A percentile compares a stretch with the other conserved stretches of the same genome.
These are phyloP conservation scores for Erythrophleum ivorense DNA, from an alignment of 331 rosid species.

Conservation along the genomic window DNA sequence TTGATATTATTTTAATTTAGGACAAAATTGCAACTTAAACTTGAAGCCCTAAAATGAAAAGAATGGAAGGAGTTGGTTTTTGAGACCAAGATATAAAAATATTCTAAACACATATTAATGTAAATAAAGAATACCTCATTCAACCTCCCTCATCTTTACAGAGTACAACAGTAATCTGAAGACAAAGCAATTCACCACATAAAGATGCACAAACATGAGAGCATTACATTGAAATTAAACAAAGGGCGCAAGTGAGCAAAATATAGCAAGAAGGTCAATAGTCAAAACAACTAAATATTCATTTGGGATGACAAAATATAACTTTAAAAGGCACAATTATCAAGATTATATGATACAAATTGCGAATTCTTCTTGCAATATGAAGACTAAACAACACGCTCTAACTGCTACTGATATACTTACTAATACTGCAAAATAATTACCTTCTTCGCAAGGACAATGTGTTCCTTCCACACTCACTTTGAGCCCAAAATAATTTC, in stretches of 20 bases:
- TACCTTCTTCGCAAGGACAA: constrained; percentile 42
- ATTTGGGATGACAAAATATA: constrained; percentile 21
- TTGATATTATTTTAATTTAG: too few species aligned
- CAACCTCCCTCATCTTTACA: constrained; percentile 27
- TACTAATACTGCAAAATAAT: constrained; percentile 48
- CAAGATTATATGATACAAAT: constrained; percentile 42
- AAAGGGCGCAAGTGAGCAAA: background rate
- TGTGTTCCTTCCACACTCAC: background rate
- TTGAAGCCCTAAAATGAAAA: too few species aligned
- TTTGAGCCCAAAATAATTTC: too few species aligned
- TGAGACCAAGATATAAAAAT: too few species aligned
- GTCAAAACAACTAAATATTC: constrained; percentile 28
- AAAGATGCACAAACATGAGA: background rate
- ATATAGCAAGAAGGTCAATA: background rate
- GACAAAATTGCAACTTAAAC: too few species aligned
- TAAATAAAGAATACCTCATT: constrained; percentile 13
- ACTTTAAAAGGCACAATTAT: constrained; percentile 7
- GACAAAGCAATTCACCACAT: too few species aligned
- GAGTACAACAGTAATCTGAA: constrained; percentile 26
- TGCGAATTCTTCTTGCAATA: constrained; percentile 39
- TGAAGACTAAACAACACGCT: constrained; percentile 41
- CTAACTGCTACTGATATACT: constrained; percentile 39
- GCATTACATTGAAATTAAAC: constrained; percentile 22
- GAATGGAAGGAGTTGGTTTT: too few species aligned
- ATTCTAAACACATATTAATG: too few species aligned